Evolutionary conservation across 805 yeast species (phyloP), one percentile per base, ranked within the genome.

Genomic region (Metschnikowia dekortorum): DNA sequence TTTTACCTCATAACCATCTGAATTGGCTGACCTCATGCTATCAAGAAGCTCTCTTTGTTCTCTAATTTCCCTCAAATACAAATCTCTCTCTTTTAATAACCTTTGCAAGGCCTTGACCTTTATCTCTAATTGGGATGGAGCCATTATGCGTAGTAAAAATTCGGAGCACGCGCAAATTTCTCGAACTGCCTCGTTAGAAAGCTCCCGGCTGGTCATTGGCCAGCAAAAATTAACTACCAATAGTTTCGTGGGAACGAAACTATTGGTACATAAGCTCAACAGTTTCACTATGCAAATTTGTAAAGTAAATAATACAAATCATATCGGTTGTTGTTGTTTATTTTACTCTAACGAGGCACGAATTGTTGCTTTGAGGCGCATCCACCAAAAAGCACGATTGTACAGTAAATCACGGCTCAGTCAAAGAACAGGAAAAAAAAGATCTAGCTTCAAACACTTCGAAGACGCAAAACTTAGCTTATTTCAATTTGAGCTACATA

Each of bases 91-190:
- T 56, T 86, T 86, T 37, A 83, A 59, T 13, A 89, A 70, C 53
- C 96, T 75, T 52, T 78, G 75, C 46, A 89, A 71, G 1, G 96
- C 90, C 51, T 78, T 81, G 35, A 79, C 74, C 58, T 87, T 87
- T 63, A 89, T 86, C 59, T 85, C 87, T 38, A 87, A 67, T 52
- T 76, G 82, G 1, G 88, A 72, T 31, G 92, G 94, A 1, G 89
- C 75, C 87, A 85, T 85, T 62, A 35, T 40, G 11, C 22, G 22
- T 22, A 22, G 22, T 22, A 13, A n/a, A 28, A 6, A 8, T 33
- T 13, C 10, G 22, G 22, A 22, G 22, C 5, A 32, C 14, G 44
- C 45, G 45, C 38, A 22, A 33, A 7, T 22, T 11, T 13, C 18
- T 41, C 35, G 13, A 11, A 22, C 13, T 22, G n/a, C 18, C 5